Evolutionary conservation across 2,329 filamentous ascomycete genomes (phyloP), one percentile per base, ranked within the genome.

Genomic region (Talaromyces sp.): DNA sequence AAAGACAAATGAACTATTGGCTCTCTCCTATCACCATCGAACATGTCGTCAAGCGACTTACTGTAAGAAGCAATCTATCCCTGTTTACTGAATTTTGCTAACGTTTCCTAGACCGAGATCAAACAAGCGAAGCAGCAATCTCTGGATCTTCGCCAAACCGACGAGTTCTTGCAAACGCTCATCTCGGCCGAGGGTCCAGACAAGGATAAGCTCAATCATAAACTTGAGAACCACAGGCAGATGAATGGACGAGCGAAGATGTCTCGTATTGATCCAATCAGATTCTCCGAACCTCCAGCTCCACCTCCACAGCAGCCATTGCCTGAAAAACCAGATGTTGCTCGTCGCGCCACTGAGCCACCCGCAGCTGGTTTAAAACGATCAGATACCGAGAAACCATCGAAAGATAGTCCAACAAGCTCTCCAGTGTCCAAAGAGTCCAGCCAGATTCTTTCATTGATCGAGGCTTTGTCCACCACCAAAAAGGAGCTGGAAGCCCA

Each of bases 291-390:
- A 65, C 94, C 94, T 60, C 94, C 94, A 3, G 94, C 93, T 25
- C 94, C 94, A 8, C 94, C 94, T 31, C 94, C 94, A 33, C 93
- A 96, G 70, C 93, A 96, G 71, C 94, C 94, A 15, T 82, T 98
- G 6, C 94, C 94, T 0, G 93, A 97, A 74, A 97, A 97, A 76
- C 94, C 94, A 0, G 92, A 96, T 77, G 87, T 85, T 17, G 71
- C 71, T 31, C 71, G 73, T 17, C 76, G 82, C 78, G 65, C 83
- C 80, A 71, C 49, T 11, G 80, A 19, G 75, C 82, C 19, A 78
- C 80, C 1, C 73, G 76, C 33, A 74, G 56, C 77, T 25, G 87
- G 91, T 0, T 78, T 97, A 35, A 93, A 91, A 74, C 86, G 93
- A 63, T 85, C 84, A 4, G 88, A 91, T 31, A 93, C 90, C 0